Percentiles rank a stretch among this genome's conserved stretches.
These are phyloP conservation scores for Fusarium secorum DNA, from an alignment of 2,329 filamentous ascomycete species.

Conservation along the genomic window DNA sequence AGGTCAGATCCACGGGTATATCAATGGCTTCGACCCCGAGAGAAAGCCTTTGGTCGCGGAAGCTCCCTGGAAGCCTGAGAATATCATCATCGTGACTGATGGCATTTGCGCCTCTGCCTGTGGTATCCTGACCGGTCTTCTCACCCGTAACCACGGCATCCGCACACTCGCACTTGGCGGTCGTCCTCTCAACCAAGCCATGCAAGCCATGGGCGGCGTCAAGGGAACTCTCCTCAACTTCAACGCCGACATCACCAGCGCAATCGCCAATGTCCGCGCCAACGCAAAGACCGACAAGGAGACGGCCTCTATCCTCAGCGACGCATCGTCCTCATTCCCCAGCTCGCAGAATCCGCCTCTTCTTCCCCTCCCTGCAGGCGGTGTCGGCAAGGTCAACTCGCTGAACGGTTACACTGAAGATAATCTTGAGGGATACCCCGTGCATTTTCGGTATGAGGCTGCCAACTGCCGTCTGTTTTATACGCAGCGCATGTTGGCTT, in stretches of 20 bases:
- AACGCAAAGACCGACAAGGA: slow-evolving; percentile 20
- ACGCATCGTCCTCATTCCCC: slow-evolving; percentile 22
- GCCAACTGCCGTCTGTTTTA: slow-evolving; percentile 69
- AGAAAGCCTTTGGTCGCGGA: slow-evolving; percentile 20
- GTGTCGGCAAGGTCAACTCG: slow-evolving; percentile 32
- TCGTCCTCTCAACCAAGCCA: slow-evolving; percentile 59
- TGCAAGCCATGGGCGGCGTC: slow-evolving; percentile 72
- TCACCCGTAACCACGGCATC: slow-evolving; percentile 46
- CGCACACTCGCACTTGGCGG: slow-evolving; percentile 65
- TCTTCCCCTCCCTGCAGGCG: slow-evolving; percentile 48
- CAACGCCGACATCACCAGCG: slow-evolving; percentile 20
- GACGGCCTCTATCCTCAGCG: slow-evolving; percentile 4
- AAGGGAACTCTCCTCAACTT: slow-evolving; percentile 56
- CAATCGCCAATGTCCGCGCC: slow-evolving; percentile 4
- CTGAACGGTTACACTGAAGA: slow-evolving; percentile 33
- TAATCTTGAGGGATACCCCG: slow-evolving; percentile 36
- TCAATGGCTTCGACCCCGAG: slow-evolving; percentile 32
- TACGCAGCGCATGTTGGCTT: slow-evolving; percentile 59
- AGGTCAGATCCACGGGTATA: too few species aligned
- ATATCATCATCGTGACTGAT: slow-evolving; percentile 38
- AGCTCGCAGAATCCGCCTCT: slow-evolving; percentile 22
- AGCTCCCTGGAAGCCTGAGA: slow-evolving; percentile 36
- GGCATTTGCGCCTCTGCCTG: slow-evolving; percentile 39
- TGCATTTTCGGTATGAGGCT: slow-evolving; percentile 67
- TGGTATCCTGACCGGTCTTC: slow-evolving; percentile 39